These are phyloP conservation scores for Oryza officinalis DNA, from an alignment of 176 grass and related monocot species.

Conservation along the genomic window DNA sequence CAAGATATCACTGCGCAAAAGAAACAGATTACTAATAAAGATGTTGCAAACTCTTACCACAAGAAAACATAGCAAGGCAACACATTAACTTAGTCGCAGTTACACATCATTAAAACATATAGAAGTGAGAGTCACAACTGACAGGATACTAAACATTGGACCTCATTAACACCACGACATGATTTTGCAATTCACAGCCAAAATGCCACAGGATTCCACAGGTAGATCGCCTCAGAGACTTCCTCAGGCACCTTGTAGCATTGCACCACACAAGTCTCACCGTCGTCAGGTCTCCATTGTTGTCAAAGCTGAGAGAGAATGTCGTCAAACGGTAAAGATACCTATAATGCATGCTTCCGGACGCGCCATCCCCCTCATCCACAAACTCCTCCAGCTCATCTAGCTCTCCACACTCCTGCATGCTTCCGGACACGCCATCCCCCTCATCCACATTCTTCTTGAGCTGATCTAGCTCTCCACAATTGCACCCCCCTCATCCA, in stretches of 20 bases:
- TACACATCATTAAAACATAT: constrained; percentile 10
- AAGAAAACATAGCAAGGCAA: constrained; percentile 27
- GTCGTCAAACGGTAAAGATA: not conserved
- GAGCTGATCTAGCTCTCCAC: constrained; percentile 27
- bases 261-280: not conserved
- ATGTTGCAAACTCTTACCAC: not conserved
- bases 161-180: constrained; percentile 17
- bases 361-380: not conserved
- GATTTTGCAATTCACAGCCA: constrained; percentile 27
- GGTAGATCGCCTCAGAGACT: not conserved
- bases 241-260: constrained; percentile 9
- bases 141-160: constrained; percentile 25
- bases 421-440: constrained; percentile 9
- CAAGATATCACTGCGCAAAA: constrained; percentile 17
- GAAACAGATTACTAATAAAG: constrained; percentile 20
- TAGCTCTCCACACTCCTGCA: constrained; percentile 6
- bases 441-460: constrained; percentile 19
- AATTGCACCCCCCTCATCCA: constrained; percentile 2
- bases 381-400: not conserved
- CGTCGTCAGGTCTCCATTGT: constrained; percentile 6
- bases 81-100: constrained; percentile 10
- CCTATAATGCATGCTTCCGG: not conserved
- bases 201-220: constrained; percentile 26
- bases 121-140: constrained; percentile 21
- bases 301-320: constrained; percentile 26